A percentile compares a stretch with the other conserved stretches of the same genome.
Conservation (phyloP, 2,329 filamentous ascomycete species). For the Exophiala oligosperma region DNA sequence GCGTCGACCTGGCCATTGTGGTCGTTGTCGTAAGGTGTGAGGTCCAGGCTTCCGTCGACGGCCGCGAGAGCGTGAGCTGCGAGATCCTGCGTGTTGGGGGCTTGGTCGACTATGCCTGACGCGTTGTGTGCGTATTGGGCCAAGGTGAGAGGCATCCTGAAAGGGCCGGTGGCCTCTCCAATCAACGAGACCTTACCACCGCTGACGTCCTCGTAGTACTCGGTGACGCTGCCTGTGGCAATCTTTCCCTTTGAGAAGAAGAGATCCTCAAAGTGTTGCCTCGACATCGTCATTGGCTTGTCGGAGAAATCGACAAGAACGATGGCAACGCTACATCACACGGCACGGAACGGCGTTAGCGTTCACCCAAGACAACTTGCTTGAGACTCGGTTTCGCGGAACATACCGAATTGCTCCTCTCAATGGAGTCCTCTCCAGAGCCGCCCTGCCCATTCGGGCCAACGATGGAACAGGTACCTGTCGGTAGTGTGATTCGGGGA, state of each 20-base stretch:
- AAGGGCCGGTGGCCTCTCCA: not conserved
- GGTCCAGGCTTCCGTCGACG: not conserved
- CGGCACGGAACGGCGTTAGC: not conserved
- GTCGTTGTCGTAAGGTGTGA: not conserved
- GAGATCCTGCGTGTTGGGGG: not conserved
- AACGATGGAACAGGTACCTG: not conserved
- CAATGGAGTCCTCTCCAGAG: not conserved
- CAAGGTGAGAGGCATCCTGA: not conserved
- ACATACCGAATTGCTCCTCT: not conserved
- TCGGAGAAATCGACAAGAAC: not conserved
- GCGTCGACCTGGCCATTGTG: not conserved
- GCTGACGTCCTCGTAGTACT: not conserved
- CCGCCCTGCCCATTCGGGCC: not conserved
- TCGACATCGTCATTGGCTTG: not conserved
- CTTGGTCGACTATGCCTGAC: not conserved
- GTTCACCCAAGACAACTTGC: no score
- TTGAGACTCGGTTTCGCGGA: not conserved
- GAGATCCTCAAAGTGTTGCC: not conserved
- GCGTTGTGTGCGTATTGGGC: not conserved
- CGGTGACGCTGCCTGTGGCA: not conserved
- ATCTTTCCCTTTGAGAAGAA: not conserved
- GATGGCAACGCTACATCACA: not conserved
- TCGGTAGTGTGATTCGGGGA: not conserved
- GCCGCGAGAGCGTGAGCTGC: not conserved
- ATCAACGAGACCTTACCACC: not conserved